Percentiles rank a stretch among this genome's conserved stretches.
These are phyloP conservation scores for Avena atlantica DNA, from an alignment of 176 grass and related monocot species.

Conservation along the genomic window DNA sequence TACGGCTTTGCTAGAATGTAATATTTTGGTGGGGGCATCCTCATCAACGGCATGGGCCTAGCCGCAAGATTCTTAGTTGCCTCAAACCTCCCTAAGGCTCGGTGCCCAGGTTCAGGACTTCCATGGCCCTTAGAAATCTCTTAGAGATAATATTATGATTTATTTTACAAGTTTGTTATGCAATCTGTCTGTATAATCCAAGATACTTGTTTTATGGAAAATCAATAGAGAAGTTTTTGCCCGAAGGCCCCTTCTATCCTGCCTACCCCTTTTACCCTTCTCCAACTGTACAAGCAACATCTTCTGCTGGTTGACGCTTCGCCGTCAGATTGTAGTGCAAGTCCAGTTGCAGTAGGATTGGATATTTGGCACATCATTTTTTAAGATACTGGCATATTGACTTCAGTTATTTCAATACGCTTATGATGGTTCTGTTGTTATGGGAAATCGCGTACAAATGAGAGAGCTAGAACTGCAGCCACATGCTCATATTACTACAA, in stretches of 20 bases:
- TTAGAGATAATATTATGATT: slow-evolving; percentile 4
- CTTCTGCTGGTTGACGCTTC: background rate
- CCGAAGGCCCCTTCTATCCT: background rate
- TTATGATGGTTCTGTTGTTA: background rate
- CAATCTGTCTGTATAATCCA: background rate
- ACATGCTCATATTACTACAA: background rate
- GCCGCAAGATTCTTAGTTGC: background rate
- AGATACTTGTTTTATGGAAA: background rate
- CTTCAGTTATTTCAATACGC: background rate
- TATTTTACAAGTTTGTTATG: background rate
- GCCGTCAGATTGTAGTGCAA: background rate
- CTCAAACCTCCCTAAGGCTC: background rate
- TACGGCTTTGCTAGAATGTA: background rate
- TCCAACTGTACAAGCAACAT: background rate
- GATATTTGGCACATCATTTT: background rate
- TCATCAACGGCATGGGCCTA: background rate
- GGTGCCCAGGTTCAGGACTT: background rate
- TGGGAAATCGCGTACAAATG: background rate
- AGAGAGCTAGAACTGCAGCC: background rate
- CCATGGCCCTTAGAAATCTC: background rate
- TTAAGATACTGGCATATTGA: background rate
- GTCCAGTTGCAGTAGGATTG: slow-evolving; percentile 1
- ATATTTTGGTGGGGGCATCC: background rate
- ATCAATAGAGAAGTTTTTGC: background rate
- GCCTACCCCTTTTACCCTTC: background rate